phyloP scores from a whole-genome alignment of 2,329 filamentous ascomycete species.

The Cladosporium sp. region DNA sequence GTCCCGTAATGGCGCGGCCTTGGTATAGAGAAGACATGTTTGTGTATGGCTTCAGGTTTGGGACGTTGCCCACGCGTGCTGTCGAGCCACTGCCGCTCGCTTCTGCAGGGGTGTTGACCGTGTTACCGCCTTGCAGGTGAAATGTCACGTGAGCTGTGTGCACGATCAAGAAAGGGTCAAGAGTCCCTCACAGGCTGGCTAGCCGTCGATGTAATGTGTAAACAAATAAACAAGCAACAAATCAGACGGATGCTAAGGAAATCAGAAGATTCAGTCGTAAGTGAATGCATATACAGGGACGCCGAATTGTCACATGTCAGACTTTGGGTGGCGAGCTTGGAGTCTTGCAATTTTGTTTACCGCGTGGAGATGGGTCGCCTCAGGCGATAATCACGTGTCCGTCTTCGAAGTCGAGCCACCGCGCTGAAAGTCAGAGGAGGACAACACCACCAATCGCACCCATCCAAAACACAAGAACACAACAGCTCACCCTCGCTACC shows the following conservation, averaged over 20 bases:
- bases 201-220: too few species aligned
- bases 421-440: too few species aligned
- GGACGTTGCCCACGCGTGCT: too few species aligned
- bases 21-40: background rate
- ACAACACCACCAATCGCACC: conserved; percentile 2
- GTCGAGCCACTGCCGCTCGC: too few species aligned
- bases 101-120: background rate
- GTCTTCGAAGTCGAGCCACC: too few species aligned
- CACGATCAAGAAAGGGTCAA: background rate
- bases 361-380: too few species aligned
- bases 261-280: background rate
- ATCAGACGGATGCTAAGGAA: too few species aligned
- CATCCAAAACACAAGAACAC: background rate
- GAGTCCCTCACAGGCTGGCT: background rate
- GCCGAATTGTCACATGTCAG: too few species aligned
- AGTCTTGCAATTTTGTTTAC: too few species aligned
- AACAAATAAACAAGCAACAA: too few species aligned
- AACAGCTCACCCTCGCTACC: background rate
- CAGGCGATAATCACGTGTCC: too few species aligned
- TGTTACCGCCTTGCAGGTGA: background rate
- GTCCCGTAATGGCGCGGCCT: background rate
- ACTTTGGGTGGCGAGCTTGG: too few species aligned
- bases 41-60: background rate
- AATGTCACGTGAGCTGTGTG: background rate
- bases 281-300: background rate